Conservation (phyloP, 768 basidiomycete species). For the Boletus insuetus region DNA sequence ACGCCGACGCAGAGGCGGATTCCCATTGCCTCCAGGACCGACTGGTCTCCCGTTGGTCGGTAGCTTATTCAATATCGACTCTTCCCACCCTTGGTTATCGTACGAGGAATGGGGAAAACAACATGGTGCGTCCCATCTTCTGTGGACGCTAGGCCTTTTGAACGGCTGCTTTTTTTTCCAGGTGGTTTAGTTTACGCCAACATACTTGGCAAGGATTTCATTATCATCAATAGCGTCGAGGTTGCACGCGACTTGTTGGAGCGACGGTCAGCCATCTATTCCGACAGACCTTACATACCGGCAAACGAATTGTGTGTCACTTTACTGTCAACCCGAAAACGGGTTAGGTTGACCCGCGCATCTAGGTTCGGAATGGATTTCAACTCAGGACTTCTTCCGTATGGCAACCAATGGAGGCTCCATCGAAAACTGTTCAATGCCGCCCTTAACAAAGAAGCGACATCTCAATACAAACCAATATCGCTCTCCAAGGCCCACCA, state of each 20-base stretch:
- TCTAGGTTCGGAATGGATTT: constrained; percentile 33
- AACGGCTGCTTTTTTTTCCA: background rate
- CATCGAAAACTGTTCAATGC: constrained; percentile 29
- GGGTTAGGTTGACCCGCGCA: background rate
- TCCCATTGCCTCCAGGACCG: constrained; percentile 50
- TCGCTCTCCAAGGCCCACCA: constrained; percentile 21
- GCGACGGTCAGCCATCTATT: constrained; percentile 26
- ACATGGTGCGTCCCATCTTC: constrained; percentile 23
- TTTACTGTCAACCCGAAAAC: background rate
- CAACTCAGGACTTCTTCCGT: constrained; percentile 25
- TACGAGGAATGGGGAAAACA: constrained; percentile 34
- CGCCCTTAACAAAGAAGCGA: constrained; percentile 17
- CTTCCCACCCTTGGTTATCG: constrained; percentile 29
- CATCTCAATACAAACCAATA: constrained; percentile 10
- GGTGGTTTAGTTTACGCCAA: constrained; percentile 26
- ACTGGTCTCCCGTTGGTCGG: constrained; percentile 40
- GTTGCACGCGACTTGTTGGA: constrained; percentile 26
- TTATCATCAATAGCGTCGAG: constrained; percentile 23
- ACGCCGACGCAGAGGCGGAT: constrained; percentile 9
- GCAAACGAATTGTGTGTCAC: constrained; percentile 19
- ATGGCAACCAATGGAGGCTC: constrained; percentile 29
- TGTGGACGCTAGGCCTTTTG: background rate
- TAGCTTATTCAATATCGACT: constrained; percentile 19
- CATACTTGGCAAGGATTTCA: constrained; percentile 27
- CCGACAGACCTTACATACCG: constrained; percentile 24